Conservation (phyloP, 257 asterid genomes). For the Penstemon barbatus region DNA sequence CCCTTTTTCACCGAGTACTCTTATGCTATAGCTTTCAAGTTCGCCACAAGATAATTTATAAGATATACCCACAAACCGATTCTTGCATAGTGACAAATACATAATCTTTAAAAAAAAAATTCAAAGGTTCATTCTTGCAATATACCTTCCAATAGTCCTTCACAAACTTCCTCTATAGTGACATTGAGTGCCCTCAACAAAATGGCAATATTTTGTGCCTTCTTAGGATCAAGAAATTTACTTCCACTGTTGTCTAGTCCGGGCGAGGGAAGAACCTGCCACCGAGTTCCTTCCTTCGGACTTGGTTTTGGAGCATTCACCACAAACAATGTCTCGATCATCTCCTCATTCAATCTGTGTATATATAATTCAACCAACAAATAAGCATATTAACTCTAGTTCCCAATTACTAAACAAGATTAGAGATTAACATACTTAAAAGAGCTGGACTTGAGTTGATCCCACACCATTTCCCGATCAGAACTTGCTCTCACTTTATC, state of each 20-base stretch:
- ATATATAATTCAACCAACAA: slow-evolving; percentile 9
- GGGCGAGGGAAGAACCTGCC: slow-evolving; percentile 68
- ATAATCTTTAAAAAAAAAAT: slow-evolving; percentile 6
- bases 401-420: background rate
- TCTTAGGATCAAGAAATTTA: slow-evolving; percentile 86
- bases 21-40: no score
- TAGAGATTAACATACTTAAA: slow-evolving; percentile 57
- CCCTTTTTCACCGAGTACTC: no score
- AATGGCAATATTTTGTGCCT: slow-evolving; percentile 90
- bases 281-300: slow-evolving; percentile 55
- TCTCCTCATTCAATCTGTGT: slow-evolving; percentile 90
- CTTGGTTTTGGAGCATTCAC: slow-evolving; percentile 59
- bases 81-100: background rate
- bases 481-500: slow-evolving; percentile 96
- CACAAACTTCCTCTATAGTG: slow-evolving; percentile 94
- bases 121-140: background rate
- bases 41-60: no score
- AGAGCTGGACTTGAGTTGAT: slow-evolving; percentile 87
- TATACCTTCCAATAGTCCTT: slow-evolving; percentile 85
- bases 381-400: no score
- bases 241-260: slow-evolving; percentile 48
- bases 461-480: slow-evolving; percentile 97
- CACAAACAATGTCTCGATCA: slow-evolving; percentile 88
- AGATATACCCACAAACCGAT: background rate
- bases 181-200: slow-evolving; percentile 84